Evolutionary conservation across 2,329 filamentous ascomycete genomes (phyloP).

Genomic region (Penicillium palitans): DNA sequence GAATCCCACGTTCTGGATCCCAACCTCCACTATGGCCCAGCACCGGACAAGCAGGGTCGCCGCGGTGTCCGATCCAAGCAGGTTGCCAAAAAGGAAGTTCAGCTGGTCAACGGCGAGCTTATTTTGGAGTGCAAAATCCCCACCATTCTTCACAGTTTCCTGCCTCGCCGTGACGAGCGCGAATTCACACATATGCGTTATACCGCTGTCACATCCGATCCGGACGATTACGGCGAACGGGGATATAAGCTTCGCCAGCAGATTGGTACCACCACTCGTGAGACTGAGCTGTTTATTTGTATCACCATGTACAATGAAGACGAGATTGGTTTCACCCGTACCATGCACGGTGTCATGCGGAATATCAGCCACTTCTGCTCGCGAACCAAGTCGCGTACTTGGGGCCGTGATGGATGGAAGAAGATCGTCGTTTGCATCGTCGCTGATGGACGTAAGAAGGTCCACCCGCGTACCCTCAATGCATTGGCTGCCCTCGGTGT

Average conservation of each 20-base stretch:
- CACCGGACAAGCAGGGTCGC: conserved; percentile 81
- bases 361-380: conserved; percentile 97
- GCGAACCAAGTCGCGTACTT: conserved; percentile 85
- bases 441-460: conserved; percentile 88
- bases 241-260: conserved; percentile 93
- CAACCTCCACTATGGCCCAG: conserved; percentile 76
- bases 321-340: conserved; percentile 92
- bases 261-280: conserved; percentile 76
- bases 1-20: conserved; percentile 59
- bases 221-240: conserved; percentile 83
- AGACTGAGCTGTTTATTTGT: conserved; percentile 95
- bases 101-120: conserved; percentile 94
- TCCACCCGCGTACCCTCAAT: conserved; percentile 90
- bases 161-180: conserved; percentile 86
- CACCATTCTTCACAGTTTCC: conserved; percentile 94
- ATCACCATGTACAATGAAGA: conserved; percentile 99
- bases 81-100: conserved; percentile 90
- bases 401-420: conserved; percentile 97
- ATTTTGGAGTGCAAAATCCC: conserved; percentile 99
- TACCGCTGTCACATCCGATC: conserved; percentile 96
- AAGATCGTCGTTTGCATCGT: conserved; percentile 99
- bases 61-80: conserved; percentile 83
- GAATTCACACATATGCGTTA: conserved; percentile 99
- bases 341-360: conserved; percentile 98
- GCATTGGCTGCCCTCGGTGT: conserved; percentile 95